phyloP scores from a whole-genome alignment of 495 filamentous ascomycete genomes.

The Viridothelium virens region DNA sequence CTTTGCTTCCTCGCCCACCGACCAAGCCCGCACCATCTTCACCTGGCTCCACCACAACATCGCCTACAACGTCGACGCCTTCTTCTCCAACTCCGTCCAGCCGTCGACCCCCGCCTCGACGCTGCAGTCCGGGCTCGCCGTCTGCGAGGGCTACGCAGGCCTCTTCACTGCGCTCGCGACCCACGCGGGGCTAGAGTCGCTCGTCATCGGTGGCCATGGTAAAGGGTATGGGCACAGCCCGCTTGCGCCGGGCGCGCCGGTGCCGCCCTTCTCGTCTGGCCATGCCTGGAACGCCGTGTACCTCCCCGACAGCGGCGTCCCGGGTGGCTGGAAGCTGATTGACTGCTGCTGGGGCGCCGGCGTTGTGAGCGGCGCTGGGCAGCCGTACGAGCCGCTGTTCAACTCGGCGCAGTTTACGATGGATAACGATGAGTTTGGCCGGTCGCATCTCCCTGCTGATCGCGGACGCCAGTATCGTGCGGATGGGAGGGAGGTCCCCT shows the following conservation, averaged over 20 bases:
- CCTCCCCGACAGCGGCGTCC: conserved; percentile 52
- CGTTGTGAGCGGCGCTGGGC: conserved; percentile 40
- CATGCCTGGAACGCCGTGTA: conserved; percentile 93
- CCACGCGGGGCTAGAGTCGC: conserved; percentile 61
- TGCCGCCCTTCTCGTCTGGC: conserved; percentile 51
- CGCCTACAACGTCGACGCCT: conserved; percentile 66
- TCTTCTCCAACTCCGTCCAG: conserved; percentile 62
- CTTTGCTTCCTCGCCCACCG: conserved; percentile 72
- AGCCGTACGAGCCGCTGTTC: conserved; percentile 61
- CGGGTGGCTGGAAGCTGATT: conserved; percentile 79
- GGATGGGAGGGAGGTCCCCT: conserved; percentile 50
- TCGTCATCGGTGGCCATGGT: conserved; percentile 70
- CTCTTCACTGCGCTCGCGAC: conserved; percentile 67
- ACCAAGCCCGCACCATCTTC: conserved; percentile 88
- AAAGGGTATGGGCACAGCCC: conserved; percentile 71
- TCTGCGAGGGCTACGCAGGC: conserved; percentile 88
- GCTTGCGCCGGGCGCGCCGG: conserved; percentile 45
- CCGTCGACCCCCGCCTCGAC: conserved; percentile 60
- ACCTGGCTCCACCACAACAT: conserved; percentile 95
- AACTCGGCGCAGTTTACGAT: conserved; percentile 63
- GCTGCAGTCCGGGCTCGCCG: conserved; percentile 66
- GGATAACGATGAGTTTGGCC: conserved; percentile 74
- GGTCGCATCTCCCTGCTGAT: conserved; percentile 68
- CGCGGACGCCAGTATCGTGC: conserved; percentile 58
- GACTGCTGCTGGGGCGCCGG: conserved; percentile 94